A percentile compares a stretch with the other conserved stretches of the same genome.
Conservation (phyloP, 2,329 filamentous ascomycete species). For the Colletotrichum kahawae region DNA sequence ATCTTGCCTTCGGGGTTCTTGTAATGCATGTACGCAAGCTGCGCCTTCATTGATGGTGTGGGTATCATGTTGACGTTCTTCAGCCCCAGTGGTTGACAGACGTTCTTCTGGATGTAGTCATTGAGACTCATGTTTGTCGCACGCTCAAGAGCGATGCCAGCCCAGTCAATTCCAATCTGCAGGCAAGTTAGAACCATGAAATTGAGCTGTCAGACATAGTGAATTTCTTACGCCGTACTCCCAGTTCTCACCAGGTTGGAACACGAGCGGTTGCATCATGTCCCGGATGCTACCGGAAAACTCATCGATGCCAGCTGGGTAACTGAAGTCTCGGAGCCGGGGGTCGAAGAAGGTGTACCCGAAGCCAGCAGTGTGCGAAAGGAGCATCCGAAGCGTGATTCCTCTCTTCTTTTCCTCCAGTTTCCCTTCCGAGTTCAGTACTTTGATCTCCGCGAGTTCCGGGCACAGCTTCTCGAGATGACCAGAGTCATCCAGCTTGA, state of each 20-base stretch:
- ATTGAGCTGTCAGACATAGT: neutral
- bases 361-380: slow-evolving; percentile 62
- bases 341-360: slow-evolving; percentile 62
- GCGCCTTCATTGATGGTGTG: slow-evolving; percentile 54
- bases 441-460: slow-evolving; percentile 52
- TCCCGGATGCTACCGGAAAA: slow-evolving; percentile 59
- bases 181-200: slow-evolving; percentile 37
- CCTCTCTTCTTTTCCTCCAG: slow-evolving; percentile 47
- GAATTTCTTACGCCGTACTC: slow-evolving; percentile 57
- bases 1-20: slow-evolving; percentile 49
- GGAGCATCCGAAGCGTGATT: slow-evolving; percentile 64
- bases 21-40: slow-evolving; percentile 62
- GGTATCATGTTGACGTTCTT: slow-evolving; percentile 63
- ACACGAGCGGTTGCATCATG: slow-evolving; percentile 59
- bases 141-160: slow-evolving; percentile 53
- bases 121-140: slow-evolving; percentile 47
- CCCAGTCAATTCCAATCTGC: slow-evolving; percentile 53
- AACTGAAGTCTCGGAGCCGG: slow-evolving; percentile 48
- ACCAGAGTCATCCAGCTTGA: slow-evolving; percentile 53
- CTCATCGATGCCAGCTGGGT: slow-evolving; percentile 60
- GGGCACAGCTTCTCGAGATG: slow-evolving; percentile 52
- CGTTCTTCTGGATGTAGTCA: slow-evolving; percentile 51
- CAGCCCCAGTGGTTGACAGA: slow-evolving; percentile 53
- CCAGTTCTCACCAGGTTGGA: slow-evolving; percentile 68
- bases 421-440: slow-evolving; percentile 43